Base-by-base conservation (phyloP, 805 yeast genomes). In the Hanseniaspora guilliermondii region DNA sequence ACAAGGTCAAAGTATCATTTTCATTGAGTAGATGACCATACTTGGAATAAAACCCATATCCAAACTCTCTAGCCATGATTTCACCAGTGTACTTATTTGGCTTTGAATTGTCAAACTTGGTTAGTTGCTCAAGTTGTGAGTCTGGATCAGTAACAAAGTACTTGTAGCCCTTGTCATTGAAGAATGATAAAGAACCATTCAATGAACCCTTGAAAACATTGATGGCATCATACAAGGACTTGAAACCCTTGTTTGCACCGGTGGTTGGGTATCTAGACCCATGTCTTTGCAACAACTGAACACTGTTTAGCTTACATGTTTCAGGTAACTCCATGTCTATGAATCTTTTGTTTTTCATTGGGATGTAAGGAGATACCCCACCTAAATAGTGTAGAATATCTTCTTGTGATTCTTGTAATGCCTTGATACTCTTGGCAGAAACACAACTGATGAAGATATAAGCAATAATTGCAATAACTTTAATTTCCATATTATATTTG, bases 221-320 rank as follows among this genome's bases (percentile, higher is more conserved):
- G 21, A 49, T 32, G 16, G 39, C 22, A 19, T 30, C 35, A 46
- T 49, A 49, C 4, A 49, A 5, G 19, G 59, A 58, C 48, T 63
- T 64, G 61, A 80, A 67, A 56, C 69, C 70, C 7, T 63, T 60
- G 22, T 63, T 68, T 3, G 73, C 69, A 14, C 70, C 68, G 2
- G 60, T 64, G 3, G 84, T 76, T 4, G 87, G 87, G 62, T 73
- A 84, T 59, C 95, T 71, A 64, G 85, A 91, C 16, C 91, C 94
- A 62, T 87, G 94, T 62, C 95, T 76, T 60, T 82, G 79, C 50
- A 83, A 67, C 30, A 83, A 66, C 58, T 83, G 87, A 7, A 83
- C 86, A 65, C 83, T 91, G 60, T 77, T 78, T 53, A 81, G 70
- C 4, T 66, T 61, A 65, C 85, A 81, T 45, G 70, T 70, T 11